Base-by-base conservation (phyloP, 768 basidiomycete genomes). In the Russula virescens region DNA sequence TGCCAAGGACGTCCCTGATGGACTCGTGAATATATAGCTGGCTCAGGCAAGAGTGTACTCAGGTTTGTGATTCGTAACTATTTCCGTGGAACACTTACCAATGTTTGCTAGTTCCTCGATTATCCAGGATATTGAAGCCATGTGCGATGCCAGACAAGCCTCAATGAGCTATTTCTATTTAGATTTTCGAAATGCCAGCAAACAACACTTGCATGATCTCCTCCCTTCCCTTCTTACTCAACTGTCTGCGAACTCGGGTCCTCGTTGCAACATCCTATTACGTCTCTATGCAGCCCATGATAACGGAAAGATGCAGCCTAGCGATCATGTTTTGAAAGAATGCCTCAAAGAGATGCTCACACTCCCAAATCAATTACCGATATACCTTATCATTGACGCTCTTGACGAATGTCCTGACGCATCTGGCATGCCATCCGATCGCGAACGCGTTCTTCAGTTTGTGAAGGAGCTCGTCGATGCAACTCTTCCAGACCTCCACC, bases 331-430 rank as follows among this genome's bases (percentile, higher is more conserved):
- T 10, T 42, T 62, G 40, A 11, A 16, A 0, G 3, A 25, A 21
- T 57, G 48, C 25, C 26, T 62, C n/a, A 42, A 57, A 23, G 8
- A 51, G 4, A 62, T 62, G 54, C 21, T 62, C 31, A 19, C 38
- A 2, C 19, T 50, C 25, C 26, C 54, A 0, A n/a, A 31, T 16
- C 28, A 43, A 46, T 8, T 7, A 26, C 52, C 35, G 1, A 46
- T 34, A 13, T 61, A 61, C 53, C 14, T 61, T 11, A 49, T 57
- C 14, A 7, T 58, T 2, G 61, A 62, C 25, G 61, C 55, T 0
- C 26, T 62, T 9, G 61, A 62, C 3, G 61, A 62, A 19, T 45
- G 55, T 16, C 48, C 61, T 7, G 13, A 31, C 8, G 26, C 31
- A 5, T 35, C 55, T n/a, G 54, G 54, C 1, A 21, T 45, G 2